Evolutionary conservation across 2,329 filamentous ascomycete species (phyloP).

Genomic region (Sclerotinia minor): DNA sequence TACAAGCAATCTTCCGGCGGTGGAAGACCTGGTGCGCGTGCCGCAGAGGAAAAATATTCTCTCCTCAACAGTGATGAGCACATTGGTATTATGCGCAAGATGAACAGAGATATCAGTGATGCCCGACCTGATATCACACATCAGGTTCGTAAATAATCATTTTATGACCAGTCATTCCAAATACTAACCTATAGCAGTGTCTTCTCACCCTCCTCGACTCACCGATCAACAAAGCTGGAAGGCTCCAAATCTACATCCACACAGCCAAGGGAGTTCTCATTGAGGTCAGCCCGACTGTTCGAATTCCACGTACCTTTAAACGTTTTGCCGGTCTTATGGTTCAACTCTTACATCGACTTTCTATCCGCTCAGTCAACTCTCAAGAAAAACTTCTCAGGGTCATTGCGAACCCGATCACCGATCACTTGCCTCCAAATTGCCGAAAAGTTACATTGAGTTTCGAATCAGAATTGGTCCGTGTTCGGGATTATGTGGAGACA

Average conservation of each 20-base stretch:
- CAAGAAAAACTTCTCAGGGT: constrained; percentile 97
- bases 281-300: constrained; percentile 95
- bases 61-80: constrained; percentile 98
- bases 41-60: constrained; percentile 86
- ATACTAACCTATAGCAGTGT: constrained; percentile 60
- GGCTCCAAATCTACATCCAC: constrained; percentile 97
- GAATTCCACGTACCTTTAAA: constrained; percentile 98
- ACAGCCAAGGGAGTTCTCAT: constrained; percentile 97
- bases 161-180: constrained; percentile 27
- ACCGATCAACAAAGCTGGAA: constrained; percentile 97
- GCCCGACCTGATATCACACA: constrained; percentile 97
- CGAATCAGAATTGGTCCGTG: constrained; percentile 82
- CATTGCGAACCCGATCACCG: constrained; percentile 96
- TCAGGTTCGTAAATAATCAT: constrained; percentile 65
- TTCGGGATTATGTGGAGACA: constrained; percentile 82
- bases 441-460: constrained; percentile 97
- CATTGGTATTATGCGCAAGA: constrained; percentile 98
- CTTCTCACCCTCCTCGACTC: constrained; percentile 96
- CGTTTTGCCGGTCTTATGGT: constrained; percentile 99
- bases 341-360: constrained; percentile 90
- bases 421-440: constrained; percentile 95
- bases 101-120: constrained; percentile 98
- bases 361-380: constrained; percentile 93
- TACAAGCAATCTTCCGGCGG: constrained; percentile 85
- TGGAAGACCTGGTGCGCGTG: constrained; percentile 58